These are phyloP conservation scores for Papiliotrema laurentii DNA, from an alignment of 1,284 basidiomycete species.

Conservation along the genomic window DNA sequence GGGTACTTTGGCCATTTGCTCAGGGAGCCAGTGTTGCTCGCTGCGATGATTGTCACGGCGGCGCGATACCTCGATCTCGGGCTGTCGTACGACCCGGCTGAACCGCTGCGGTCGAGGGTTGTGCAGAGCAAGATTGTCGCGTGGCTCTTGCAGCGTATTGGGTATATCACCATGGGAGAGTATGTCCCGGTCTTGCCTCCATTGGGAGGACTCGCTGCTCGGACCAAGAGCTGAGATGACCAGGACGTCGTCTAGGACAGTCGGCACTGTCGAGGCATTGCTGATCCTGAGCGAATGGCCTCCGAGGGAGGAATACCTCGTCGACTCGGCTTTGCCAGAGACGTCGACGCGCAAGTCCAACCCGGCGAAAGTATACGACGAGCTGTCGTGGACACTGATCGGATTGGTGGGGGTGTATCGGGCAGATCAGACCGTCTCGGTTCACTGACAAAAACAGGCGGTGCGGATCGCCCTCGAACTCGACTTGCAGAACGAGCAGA, in stretches of 20 bases:
- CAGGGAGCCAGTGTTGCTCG: constrained; percentile 13
- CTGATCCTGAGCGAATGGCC: constrained; percentile 23
- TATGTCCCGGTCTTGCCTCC: too few relatives aligned
- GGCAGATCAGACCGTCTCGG: background rate
- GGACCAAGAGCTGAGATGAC: background rate
- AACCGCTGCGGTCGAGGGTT: constrained; percentile 9
- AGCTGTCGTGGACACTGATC: constrained; percentile 18
- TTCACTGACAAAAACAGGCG: constrained; percentile 3
- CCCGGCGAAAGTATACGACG: constrained; percentile 19
- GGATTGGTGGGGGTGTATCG: constrained; percentile 9
- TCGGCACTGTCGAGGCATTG: constrained; percentile 22
- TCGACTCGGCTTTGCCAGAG: constrained; percentile 7
- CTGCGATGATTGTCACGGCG: constrained; percentile 12
- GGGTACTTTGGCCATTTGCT: constrained; percentile 9
- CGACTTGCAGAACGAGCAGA: constrained; percentile 13
- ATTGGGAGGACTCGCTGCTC: too few relatives aligned
- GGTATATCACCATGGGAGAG: constrained; percentile 16
- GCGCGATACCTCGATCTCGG: constrained; percentile 16
- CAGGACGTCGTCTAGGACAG: constrained; percentile 13
- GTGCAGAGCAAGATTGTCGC: constrained; percentile 11
- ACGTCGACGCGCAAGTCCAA: background rate
- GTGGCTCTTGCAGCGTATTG: constrained; percentile 17
- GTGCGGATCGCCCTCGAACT: constrained; percentile 20
- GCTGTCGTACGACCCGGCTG: constrained; percentile 9
- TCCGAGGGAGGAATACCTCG: constrained; percentile 10